Base-by-base conservation (phyloP, 2,329 filamentous ascomycete species). In the Colletotrichum liriopes region DNA sequence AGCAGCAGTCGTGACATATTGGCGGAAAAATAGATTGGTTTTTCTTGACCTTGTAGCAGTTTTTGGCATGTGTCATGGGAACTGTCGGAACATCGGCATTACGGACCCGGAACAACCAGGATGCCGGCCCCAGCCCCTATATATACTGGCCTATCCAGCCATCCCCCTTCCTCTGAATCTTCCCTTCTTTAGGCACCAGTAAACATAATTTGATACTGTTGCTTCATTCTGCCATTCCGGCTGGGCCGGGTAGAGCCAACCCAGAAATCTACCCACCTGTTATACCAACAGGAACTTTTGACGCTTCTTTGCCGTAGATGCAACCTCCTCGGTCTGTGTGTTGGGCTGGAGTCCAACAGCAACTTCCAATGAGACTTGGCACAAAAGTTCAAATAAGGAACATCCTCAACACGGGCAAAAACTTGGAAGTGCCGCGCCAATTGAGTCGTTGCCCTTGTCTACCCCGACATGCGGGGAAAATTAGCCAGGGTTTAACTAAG, bases 351-450 rank as follows among this genome's bases (percentile, higher is more conserved):
- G 29, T 23, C 8, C 11, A 55, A 69, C 45, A 14, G 45, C 59
- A 11, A 29, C 55, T 49, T 43, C 45, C 16, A 66, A 61, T 61
- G 55, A 26, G n/a, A 54, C 54, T 16, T 55, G 11, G 5, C 23
- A 32, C 47, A 23, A 29, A n/a, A n/a, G 32, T 45, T 18, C 23
- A 11, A 32, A 9, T 23, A 18, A 55, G 37, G 32, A 3, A 37
- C 1, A 56, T 67, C 18, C 26, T 39, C 5, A 41, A 45, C 18
- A 14, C 26, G 18, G 20, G 11, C 32, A 11, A 54, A 56, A 35
- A 47, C 32, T 51, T 61, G 14, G 5, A 37, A 32, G 55, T 71
- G 39, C 68, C 63, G 68, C 63, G 26, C 68, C 63, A 71, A 67
- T 71, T 14, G 41, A 55, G 63, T 49, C 20, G n/a, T 35, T 9